Base-by-base conservation (phyloP, 2,329 filamentous ascomycete species). In the Venturia asperata region DNA sequence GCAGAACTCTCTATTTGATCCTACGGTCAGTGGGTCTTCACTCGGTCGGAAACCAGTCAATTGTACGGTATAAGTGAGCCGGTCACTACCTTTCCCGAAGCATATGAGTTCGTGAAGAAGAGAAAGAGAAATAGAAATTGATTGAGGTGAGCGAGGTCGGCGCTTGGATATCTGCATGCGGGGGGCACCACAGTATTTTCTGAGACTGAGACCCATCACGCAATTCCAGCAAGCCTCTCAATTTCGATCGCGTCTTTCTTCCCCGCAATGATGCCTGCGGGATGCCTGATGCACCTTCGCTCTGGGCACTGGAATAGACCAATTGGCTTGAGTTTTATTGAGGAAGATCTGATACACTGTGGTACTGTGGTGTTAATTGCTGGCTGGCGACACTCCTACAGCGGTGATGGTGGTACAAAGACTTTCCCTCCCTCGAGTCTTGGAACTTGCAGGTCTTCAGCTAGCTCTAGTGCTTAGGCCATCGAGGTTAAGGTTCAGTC, bases 241-340 rank as follows among this genome's bases (percentile, higher is more conserved):
- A 34, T 24, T 19, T 47, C 45, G 24, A 34, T 56, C 24, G 49
- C 49, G 52, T 58, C 52, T 58, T 58, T 37, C 19, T 58, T 58
- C 52, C 52, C 52, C 52, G 30, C 52, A n/a, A 58, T 58, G 52
- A 58, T 58, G 52, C 52, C 52, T 58, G 52, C 52, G 37, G 6
- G 19, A 37, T 58, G 17, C 30, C 13, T 15, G 9, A 9, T 13
- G 11, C 37, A 21, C 30, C 37, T 58, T 58, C 27, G 52, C 19
- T 10, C 27, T n/a, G 30, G 30, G 19, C 30, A 58, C 7, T 21
- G 30, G 30, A 17, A 56, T 6, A 30, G 5, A 19, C 45, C 49
- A 30, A 34, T 19, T 56, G 24, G 39, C 39, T 41, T n/a, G n/a
- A n/a, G n/a, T n/a, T n/a, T n/a, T n/a, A n/a, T n/a, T n/a, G n/a